Percentiles rank a stretch among this genome's conserved stretches.
phyloP scores from a whole-genome alignment of 441 rosid genomes.

The Eugenia klotzschiana region DNA sequence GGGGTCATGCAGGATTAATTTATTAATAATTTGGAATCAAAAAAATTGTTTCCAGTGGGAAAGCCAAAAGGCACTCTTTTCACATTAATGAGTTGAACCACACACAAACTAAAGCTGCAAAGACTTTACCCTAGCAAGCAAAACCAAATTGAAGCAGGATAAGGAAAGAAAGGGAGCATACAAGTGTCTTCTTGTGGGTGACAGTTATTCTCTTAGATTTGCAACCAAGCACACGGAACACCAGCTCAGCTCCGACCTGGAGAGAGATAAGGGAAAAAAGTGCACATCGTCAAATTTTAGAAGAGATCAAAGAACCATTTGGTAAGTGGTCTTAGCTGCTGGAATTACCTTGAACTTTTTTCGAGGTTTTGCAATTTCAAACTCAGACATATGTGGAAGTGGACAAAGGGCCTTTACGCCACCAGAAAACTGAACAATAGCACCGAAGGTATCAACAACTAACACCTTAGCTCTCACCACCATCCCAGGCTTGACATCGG shows the following conservation, averaged over 20 bases:
- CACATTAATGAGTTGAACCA: neutral
- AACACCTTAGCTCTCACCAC: slow-evolving; percentile 66
- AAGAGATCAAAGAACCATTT: neutral
- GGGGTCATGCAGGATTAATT: neutral
- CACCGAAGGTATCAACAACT: slow-evolving; percentile 77
- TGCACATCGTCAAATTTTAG: neutral
- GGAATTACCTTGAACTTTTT: slow-evolving; percentile 76
- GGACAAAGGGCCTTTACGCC: slow-evolving; percentile 98
- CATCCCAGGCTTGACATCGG: slow-evolving; percentile 98
- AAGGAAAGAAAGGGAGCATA: slow-evolving; percentile 22
- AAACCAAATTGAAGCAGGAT: neutral
- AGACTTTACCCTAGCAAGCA: neutral
- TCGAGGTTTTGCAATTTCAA: slow-evolving; percentile 75
- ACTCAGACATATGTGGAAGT: slow-evolving; percentile 89
- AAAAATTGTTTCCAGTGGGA: neutral
- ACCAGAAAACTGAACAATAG: slow-evolving; percentile 95
- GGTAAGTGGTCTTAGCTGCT: neutral
- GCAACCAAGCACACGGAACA: slow-evolving; percentile 95
- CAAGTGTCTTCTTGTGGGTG: slow-evolving; percentile 92
- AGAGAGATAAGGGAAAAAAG: slow-evolving; percentile 4
- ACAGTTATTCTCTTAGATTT: slow-evolving; percentile 94
- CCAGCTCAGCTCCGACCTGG: slow-evolving; percentile 86
- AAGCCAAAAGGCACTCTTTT: neutral
- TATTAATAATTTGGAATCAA: neutral
- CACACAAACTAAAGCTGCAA: neutral